phyloP scores from a whole-genome alignment of 2,329 filamentous ascomycete genomes.

The Sporothrix pseudoabietina region DNA sequence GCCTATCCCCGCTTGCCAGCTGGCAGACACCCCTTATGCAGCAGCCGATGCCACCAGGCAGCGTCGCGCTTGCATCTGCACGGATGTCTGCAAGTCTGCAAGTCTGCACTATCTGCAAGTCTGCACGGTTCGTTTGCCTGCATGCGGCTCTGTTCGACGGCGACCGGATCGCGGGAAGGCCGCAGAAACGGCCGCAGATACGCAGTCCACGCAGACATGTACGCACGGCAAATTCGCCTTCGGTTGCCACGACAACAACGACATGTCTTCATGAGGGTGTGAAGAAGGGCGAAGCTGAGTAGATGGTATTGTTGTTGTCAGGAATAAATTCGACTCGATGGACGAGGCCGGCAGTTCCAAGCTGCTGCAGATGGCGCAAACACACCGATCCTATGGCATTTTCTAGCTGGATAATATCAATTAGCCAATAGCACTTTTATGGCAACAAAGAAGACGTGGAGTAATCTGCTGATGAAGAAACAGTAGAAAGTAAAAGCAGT shows the following conservation, averaged over 20 bases:
- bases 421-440: too few relatives aligned
- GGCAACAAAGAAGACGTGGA: too few relatives aligned
- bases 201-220: not conserved
- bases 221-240: constrained; percentile 1
- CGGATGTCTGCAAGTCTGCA: not conserved
- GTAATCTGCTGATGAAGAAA: too few relatives aligned
- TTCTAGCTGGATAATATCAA: too few relatives aligned
- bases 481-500: not conserved
- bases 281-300: not conserved
- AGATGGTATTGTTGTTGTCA: not conserved
- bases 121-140: not conserved
- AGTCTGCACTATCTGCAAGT: not conserved
- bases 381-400: too few relatives aligned
- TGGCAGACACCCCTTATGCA: constrained; percentile 23
- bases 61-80: constrained; percentile 16
- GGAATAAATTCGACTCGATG: too few relatives aligned
- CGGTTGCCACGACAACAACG: constrained; percentile 27
- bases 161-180: constrained; percentile 6
- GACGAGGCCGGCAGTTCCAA: not conserved
- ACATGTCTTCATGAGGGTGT: constrained; percentile 19
- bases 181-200: constrained; percentile 30
- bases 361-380: not conserved
- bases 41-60: not conserved
- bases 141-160: constrained; percentile 5
- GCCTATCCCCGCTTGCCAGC: constrained; percentile 29